Evolutionary conservation across 2,329 filamentous ascomycete species (phyloP).

Genomic region (Septoria petroselini): DNA sequence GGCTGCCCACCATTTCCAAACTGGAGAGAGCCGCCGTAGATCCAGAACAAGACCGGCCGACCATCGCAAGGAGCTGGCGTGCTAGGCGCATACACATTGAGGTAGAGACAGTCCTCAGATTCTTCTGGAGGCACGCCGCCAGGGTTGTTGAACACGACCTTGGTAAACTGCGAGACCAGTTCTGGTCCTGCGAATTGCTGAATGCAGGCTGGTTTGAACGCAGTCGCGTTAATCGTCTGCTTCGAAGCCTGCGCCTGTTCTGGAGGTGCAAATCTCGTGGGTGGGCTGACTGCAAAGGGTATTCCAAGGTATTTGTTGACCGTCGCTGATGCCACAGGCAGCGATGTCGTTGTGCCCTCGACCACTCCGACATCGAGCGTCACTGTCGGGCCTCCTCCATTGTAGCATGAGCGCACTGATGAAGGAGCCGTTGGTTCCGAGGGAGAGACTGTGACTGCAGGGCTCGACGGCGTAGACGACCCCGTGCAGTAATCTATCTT

Average conservation of each 20-base stretch:
- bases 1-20: slow-evolving; percentile 34
- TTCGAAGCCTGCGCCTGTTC: slow-evolving; percentile 21
- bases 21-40: slow-evolving; percentile 37
- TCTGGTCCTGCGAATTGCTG: slow-evolving; percentile 37
- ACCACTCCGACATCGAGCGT: slow-evolving; percentile 33
- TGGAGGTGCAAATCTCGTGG: slow-evolving; percentile 35
- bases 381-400: slow-evolving; percentile 27
- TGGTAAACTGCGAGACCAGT: slow-evolving; percentile 32
- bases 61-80: slow-evolving; percentile 31
- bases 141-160: slow-evolving; percentile 36
- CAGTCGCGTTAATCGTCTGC: slow-evolving; percentile 32
- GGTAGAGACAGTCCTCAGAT: slow-evolving; percentile 39
- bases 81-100: slow-evolving; percentile 38
- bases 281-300: slow-evolving; percentile 37
- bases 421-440: background rate
- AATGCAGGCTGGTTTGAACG: slow-evolving; percentile 36
- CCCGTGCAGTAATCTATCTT: slow-evolving; percentile 14
- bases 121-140: slow-evolving; percentile 23
- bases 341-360: slow-evolving; percentile 33
- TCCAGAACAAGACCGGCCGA: slow-evolving; percentile 38
- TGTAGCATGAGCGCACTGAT: background rate
- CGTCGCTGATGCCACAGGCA: slow-evolving; percentile 33
- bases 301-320: slow-evolving; percentile 40
- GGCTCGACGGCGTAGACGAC: background rate
- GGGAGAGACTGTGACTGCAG: background rate